A percentile compares a stretch with the other conserved stretches of the same genome.
Conservation (phyloP, 2,329 filamentous ascomycete species). For the Torrubiellomyces zombiae region DNA sequence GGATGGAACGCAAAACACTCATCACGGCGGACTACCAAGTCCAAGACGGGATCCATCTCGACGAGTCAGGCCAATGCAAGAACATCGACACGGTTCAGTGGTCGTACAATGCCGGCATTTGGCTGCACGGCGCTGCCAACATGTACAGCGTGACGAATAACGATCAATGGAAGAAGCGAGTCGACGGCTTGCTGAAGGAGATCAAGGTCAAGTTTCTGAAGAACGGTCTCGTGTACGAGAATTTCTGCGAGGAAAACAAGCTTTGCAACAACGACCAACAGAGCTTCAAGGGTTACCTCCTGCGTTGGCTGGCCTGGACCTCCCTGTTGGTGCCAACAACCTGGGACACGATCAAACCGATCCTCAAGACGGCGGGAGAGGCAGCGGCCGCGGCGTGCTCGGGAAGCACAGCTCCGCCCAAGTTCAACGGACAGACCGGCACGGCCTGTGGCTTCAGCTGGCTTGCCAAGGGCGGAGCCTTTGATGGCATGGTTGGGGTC, state of each 20-base stretch:
- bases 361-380: conserved; percentile 32
- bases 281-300: conserved; percentile 60
- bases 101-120: conserved; percentile 54
- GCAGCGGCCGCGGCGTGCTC: conserved; percentile 36
- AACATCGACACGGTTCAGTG: conserved; percentile 43
- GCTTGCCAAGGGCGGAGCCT: conserved; percentile 31
- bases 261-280: conserved; percentile 56
- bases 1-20: conserved; percentile 38
- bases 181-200: conserved; percentile 39
- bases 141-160: conserved; percentile 43
- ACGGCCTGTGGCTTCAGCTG: conserved; percentile 54
- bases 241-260: conserved; percentile 43
- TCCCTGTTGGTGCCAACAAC: conserved; percentile 38
- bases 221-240: conserved; percentile 41
- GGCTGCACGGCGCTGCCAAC: conserved; percentile 42
- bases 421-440: conserved; percentile 34
- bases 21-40: conserved; percentile 38
- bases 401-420: conserved; percentile 21
- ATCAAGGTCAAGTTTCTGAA: conserved; percentile 36
- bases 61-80: conserved; percentile 26
- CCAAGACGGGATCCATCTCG: conserved; percentile 29
- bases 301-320: conserved; percentile 46
- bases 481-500: conserved; percentile 45
- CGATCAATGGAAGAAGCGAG: conserved; percentile 37
- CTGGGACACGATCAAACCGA: conserved; percentile 28